Evolutionary conservation across 2,329 filamentous ascomycete genomes (phyloP).

Genomic region (Colletotrichum sublineola): DNA sequence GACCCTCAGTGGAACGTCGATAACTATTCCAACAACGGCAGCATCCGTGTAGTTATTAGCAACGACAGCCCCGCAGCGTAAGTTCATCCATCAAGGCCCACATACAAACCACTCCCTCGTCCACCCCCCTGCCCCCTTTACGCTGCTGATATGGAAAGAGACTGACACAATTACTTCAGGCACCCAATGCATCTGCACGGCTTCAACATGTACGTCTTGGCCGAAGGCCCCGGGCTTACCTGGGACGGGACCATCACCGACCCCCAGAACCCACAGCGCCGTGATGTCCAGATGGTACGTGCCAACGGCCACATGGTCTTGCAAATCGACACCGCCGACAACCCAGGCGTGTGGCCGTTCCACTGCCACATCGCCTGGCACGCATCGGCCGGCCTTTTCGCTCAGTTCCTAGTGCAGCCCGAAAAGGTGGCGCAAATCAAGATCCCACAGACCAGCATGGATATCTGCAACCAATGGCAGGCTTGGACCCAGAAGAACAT

Average conservation of each 20-base stretch:
- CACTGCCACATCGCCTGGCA: slow-evolving; percentile 72
- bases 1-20: background rate
- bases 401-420: slow-evolving; percentile 62
- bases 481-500: slow-evolving; percentile 61
- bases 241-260: slow-evolving; percentile 60
- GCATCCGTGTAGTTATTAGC: background rate
- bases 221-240: slow-evolving; percentile 58
- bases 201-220: slow-evolving; percentile 77
- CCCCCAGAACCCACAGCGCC: slow-evolving; percentile 62
- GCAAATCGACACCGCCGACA: slow-evolving; percentile 61
- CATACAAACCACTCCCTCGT: too few species aligned
- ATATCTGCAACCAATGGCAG: slow-evolving; percentile 67
- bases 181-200: slow-evolving; percentile 80
- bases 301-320: slow-evolving; percentile 61
- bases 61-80: background rate
- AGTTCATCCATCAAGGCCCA: background rate
- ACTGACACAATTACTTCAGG: slow-evolving; percentile 39
- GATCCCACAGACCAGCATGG: slow-evolving; percentile 46
- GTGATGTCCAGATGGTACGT: slow-evolving; percentile 65
- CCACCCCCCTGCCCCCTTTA: background rate
- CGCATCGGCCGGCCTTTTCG: slow-evolving; percentile 63
- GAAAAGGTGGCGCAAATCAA: slow-evolving; percentile 54
- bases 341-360: slow-evolving; percentile 66
- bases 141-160: background rate
- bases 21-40: background rate